Base-by-base conservation (phyloP, 2,329 filamentous ascomycete species). In the Myriosclerotinia duriaeana region DNA sequence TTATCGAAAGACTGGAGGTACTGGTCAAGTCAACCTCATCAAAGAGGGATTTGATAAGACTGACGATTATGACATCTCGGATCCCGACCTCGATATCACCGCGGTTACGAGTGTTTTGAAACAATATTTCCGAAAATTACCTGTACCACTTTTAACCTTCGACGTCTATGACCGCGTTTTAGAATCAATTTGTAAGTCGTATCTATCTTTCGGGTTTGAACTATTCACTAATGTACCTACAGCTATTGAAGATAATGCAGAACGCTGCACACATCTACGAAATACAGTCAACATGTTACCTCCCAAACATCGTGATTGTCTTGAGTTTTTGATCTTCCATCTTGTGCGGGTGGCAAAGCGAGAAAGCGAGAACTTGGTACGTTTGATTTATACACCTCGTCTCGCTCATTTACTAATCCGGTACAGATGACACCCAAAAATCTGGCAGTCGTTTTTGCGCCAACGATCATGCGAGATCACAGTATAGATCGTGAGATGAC, bases 1-100 rank as follows among this genome's bases (percentile, higher is more conserved):
- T 73, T 99, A 99, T 80, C 89, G 95, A 75, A 99, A 99, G 83
- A 97, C 93, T 61, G 95, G 95, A 66, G 95, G 93, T 71, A 93
- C 90, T 74, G 92, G 91, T 11, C 92, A 96, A 77, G 90, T 97
- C 76, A 96, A 96, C 78, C 84, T 86, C 74, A 91, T 99, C 72
- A 92, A 94, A 75, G 91, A 93, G 71, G 93, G 93, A 15, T 98
- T 99, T 76, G 93, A 97, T 77, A 89, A 88, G 77, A 89, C 86
- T 67, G 86, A 90, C 70, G 91, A 94, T 75, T 95, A 88, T 76
- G 94, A 98, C 76, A 96, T 99, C 67, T 96, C 93, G 3, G 95
- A 98, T 74, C 91, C 92, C 0, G 90, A 92, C 71, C 84, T 98
- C 65, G 95, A 99, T 77, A 98, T 99, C 69, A 96, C 96, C 66